A percentile compares a stretch with the other conserved stretches of the same genome.
Evolutionary conservation across 305 asterid species (phyloP).

Genomic region (Lippia alba): DNA sequence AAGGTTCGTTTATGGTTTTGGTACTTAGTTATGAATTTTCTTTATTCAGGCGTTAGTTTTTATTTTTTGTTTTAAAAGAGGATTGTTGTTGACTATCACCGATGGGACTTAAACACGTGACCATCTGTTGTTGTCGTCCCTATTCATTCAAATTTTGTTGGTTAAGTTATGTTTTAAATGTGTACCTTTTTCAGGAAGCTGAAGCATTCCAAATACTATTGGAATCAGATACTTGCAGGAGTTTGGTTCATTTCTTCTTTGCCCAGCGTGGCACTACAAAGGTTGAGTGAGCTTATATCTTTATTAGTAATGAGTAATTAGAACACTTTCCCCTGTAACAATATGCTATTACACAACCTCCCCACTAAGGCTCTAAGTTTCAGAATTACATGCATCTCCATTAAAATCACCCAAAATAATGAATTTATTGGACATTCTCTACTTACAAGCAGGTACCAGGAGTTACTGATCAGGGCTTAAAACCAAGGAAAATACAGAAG

Average conservation of each 20-base stretch:
- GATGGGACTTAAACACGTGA: too few relatives aligned
- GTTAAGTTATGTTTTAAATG: slow-evolving; percentile 13
- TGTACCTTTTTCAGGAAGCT: slow-evolving; percentile 69
- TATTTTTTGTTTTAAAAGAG: too few relatives aligned
- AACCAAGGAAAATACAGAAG: slow-evolving; percentile 78
- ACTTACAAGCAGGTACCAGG: slow-evolving; percentile 79
- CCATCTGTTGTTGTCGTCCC: neutral
- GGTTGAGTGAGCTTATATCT: slow-evolving; percentile 49
- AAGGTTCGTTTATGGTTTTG: slow-evolving; percentile 58
- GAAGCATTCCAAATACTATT: slow-evolving; percentile 79
- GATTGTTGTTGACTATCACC: too few relatives aligned
- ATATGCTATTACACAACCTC: too few relatives aligned
- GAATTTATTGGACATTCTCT: slow-evolving; percentile 10
- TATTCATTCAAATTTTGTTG: slow-evolving; percentile 24
- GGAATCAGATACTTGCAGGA: slow-evolving; percentile 87
- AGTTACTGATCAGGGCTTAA: slow-evolving; percentile 83
- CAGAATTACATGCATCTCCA: too few relatives aligned
- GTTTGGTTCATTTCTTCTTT: slow-evolving; percentile 94
- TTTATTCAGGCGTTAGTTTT: too few relatives aligned
- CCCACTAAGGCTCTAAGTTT: too few relatives aligned
- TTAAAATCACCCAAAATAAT: neutral
- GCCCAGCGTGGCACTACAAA: slow-evolving; percentile 95
- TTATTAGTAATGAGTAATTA: neutral
- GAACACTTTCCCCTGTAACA: too few relatives aligned
- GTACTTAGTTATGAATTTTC: too few relatives aligned